A percentile compares a stretch with the other conserved stretches of the same genome.
These are phyloP conservation scores for Pyrenochaeta sp. DNA, from an alignment of 2,329 filamentous ascomycete genomes.

Conservation along the genomic window DNA sequence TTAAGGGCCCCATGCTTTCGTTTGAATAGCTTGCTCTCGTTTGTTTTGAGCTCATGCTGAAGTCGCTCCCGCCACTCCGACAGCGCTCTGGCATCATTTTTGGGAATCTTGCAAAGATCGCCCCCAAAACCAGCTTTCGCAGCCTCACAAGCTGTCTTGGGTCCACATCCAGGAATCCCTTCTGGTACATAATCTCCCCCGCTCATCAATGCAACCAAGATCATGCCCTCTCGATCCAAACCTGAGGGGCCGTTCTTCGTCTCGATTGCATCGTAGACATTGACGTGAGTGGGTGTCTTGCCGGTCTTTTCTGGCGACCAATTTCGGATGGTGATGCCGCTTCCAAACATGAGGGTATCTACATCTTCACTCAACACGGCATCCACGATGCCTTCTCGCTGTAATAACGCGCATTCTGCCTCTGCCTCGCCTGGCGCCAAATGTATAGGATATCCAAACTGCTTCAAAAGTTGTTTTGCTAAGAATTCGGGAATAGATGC, in stretches of 20 bases:
- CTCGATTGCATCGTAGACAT: constrained; percentile 74
- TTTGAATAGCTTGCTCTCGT: constrained; percentile 82
- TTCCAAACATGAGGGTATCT: constrained; percentile 97
- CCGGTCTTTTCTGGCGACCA: constrained; percentile 79
- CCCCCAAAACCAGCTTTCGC: constrained; percentile 86
- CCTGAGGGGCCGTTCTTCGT: constrained; percentile 65
- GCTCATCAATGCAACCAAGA: constrained; percentile 91
- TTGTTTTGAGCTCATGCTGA: constrained; percentile 79
- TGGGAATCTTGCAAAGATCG: constrained; percentile 72
- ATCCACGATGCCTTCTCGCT: constrained; percentile 75
- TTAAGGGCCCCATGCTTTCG: constrained; percentile 75
- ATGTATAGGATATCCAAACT: constrained; percentile 86
- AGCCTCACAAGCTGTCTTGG: constrained; percentile 89
- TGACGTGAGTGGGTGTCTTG: constrained; percentile 83
- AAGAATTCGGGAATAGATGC: constrained; percentile 75
- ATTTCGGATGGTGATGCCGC: constrained; percentile 77
- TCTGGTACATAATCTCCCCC: constrained; percentile 93
- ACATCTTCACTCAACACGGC: constrained; percentile 96
- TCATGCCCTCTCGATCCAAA: constrained; percentile 87
- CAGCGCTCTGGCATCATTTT: constrained; percentile 67
- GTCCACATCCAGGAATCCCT: constrained; percentile 85
- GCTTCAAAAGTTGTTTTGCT: constrained; percentile 81
- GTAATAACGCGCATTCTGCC: constrained; percentile 90
- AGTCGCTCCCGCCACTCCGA: constrained; percentile 76
- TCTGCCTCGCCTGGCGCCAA: constrained; percentile 94